phyloP scores from a whole-genome alignment of 345 rosid species.

The Citrus maxima region DNA sequence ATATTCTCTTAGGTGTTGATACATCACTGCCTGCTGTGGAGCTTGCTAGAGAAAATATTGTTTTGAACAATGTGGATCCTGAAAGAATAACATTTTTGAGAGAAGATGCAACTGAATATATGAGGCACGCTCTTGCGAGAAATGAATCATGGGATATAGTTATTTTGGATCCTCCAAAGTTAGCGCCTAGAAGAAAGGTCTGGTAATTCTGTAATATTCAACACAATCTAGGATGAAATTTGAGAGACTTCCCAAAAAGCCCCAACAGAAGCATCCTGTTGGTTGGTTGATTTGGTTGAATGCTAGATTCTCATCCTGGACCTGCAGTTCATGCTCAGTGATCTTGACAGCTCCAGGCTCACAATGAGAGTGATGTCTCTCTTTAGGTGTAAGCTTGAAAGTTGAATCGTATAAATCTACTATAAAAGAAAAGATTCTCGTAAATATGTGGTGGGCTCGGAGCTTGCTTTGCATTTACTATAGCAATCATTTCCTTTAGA shows the following conservation, averaged over 20 bases:
- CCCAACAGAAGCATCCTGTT: not conserved
- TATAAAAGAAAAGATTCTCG: not conserved
- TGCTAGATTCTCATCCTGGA: not conserved
- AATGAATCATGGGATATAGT: slow-evolving; percentile 84
- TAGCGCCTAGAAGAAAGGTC: slow-evolving; percentile 84
- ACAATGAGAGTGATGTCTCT: not conserved
- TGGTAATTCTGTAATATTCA: not conserved
- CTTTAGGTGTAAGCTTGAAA: not conserved
- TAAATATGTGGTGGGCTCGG: not conserved
- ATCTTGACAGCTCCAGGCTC: not conserved
- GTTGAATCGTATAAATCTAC: not conserved
- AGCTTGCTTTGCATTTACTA: not conserved
- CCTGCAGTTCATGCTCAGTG: not conserved
- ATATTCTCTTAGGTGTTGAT: slow-evolving; percentile 60
- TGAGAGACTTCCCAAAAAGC: not conserved
- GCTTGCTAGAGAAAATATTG: slow-evolving; percentile 77
- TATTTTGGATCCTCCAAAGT: slow-evolving; percentile 87
- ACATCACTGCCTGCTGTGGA: slow-evolving; percentile 82
- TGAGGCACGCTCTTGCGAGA: slow-evolving; percentile 75
- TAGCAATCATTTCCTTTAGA: not conserved
- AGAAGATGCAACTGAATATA: slow-evolving; percentile 72
- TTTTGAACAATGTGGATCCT: slow-evolving; percentile 71
- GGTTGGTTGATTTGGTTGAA: not conserved
- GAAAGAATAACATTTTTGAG: slow-evolving; percentile 51
- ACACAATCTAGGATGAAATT: not conserved